Conservation (phyloP, 768 basidiomycete species). For the Mycena pura region DNA sequence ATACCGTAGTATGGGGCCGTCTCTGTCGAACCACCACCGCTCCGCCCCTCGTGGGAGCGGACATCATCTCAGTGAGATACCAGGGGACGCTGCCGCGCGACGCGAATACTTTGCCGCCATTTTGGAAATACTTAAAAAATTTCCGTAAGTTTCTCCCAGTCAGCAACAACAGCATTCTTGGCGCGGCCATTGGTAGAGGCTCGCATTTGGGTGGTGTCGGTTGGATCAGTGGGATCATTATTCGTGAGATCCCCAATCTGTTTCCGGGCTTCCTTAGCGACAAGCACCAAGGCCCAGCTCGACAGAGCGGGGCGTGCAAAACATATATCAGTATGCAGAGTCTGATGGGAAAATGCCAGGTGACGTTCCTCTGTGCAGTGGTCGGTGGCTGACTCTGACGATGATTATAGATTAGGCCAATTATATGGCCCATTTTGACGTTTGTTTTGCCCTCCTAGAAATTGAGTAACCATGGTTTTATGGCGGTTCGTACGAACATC, state of each 20-base stretch:
- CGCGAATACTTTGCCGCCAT: slow-evolving; percentile 19
- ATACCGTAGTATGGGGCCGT: slow-evolving; percentile 30
- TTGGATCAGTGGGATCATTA: slow-evolving; percentile 5
- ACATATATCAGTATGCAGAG: background rate
- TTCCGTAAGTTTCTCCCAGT: slow-evolving; percentile 23
- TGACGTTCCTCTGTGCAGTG: background rate
- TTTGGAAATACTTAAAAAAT: slow-evolving; percentile 22
- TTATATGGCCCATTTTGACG: slow-evolving; percentile 24
- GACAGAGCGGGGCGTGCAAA: slow-evolving; percentile 8
- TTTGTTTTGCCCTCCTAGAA: slow-evolving; percentile 14
- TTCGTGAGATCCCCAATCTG: slow-evolving; percentile 9
- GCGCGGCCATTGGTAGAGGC: slow-evolving; percentile 6
- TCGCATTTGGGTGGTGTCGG: slow-evolving; percentile 3
- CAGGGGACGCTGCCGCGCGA: slow-evolving; percentile 18
- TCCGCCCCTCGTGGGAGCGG: slow-evolving; percentile 21
- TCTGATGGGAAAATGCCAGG: background rate
- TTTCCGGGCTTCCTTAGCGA: background rate
- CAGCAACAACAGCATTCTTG: slow-evolving; percentile 7
- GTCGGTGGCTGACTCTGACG: slow-evolving; percentile 10
- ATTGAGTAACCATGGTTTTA: background rate
- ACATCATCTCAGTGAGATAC: slow-evolving; percentile 30
- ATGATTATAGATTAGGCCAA: slow-evolving; percentile 27
- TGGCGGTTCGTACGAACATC: background rate
- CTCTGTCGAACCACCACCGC: slow-evolving; percentile 19
- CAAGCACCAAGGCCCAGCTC: slow-evolving; percentile 5